Evolutionary conservation across 257 asterid genomes (phyloP), one percentile per base, ranked within the genome.

Genomic region (Nicotiana tomentosiformis): DNA sequence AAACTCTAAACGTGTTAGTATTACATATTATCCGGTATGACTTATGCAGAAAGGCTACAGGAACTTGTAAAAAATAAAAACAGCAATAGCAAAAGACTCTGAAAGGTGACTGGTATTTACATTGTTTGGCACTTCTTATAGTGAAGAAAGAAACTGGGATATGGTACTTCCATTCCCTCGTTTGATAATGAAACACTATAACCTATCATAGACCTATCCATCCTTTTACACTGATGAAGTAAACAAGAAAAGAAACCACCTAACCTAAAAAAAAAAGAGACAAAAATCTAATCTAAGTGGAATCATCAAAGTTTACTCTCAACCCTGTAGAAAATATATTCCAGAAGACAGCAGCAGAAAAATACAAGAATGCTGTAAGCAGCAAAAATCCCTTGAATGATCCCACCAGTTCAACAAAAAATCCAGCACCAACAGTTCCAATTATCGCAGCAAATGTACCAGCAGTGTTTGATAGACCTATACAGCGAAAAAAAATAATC

Each of bases 341-440:
- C 84, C 88, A 96, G 92, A 96, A 96, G 33, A 91, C 12, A 30
- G 97, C 97, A 37, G 98, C 93, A 11, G 88, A 85, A 87, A 96
- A 89, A 84, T 96, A 96, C 77, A 94, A 88, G 87, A 91, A 87
- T 51, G 99, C 55, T 4, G 98, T 94, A 85, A 96, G 92, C 88
- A 86, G 84, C 89, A 96, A 88, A 89, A 96, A 94, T 58, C 97
- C 98, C 84, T 88, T 88, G 90, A 96, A 94, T 74, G 99, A 96
- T 76, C 99, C 99, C 51, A 90, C 88, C 68, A 92, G 60, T 78
- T 96, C 98, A 29, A 94, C 98, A 16, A 96, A 96, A 90, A 83
- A 96, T 88, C 99, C 99, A 70, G 98, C 93, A 68, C 99, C 98
- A 51, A 94, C 98, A 39, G 99, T 96, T 86, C 98, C 98, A 57